These are phyloP conservation scores for Gossypium turneri DNA, from an alignment of 345 rosid genomes.

Conservation along the genomic window DNA sequence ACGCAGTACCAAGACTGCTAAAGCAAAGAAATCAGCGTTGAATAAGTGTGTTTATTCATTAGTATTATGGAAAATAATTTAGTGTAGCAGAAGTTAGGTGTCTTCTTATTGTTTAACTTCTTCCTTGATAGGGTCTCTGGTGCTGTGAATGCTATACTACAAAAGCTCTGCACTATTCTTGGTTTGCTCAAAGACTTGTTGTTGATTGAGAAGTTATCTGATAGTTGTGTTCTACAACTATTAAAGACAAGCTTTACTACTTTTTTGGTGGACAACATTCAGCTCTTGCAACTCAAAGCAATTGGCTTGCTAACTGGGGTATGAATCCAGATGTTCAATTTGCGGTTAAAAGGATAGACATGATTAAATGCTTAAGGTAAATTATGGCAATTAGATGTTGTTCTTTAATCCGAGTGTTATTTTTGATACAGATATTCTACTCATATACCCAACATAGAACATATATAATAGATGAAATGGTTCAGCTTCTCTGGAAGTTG, in stretches of 20 bases:
- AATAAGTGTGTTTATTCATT: slow-evolving; percentile 61
- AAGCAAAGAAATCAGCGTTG: slow-evolving; percentile 65
- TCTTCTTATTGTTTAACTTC: slow-evolving; percentile 25
- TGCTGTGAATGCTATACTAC: slow-evolving; percentile 68
- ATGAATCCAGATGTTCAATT: slow-evolving; percentile 26
- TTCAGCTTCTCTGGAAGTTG: slow-evolving; percentile 85
- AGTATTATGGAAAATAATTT: slow-evolving; percentile 11
- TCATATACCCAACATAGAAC: slow-evolving; percentile 79
- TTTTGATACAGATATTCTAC: slow-evolving; percentile 71
- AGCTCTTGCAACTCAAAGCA: slow-evolving; percentile 93
- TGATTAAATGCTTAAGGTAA: background rate
- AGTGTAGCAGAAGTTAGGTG: slow-evolving; percentile 1
- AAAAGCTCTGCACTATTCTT: slow-evolving; percentile 90
- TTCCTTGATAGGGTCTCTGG: slow-evolving; percentile 72
- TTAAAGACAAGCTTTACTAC: slow-evolving; percentile 79
- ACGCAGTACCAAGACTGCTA: slow-evolving; percentile 56
- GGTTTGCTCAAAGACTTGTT: slow-evolving; percentile 88
- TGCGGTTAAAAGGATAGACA: slow-evolving; percentile 11
- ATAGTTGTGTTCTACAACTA: slow-evolving; percentile 93
- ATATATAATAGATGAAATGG: slow-evolving; percentile 80
- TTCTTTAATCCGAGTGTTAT: slow-evolving; percentile 4
- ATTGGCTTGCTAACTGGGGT: slow-evolving; percentile 84
- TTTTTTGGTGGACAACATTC: slow-evolving; percentile 94
- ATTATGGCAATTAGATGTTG: background rate
- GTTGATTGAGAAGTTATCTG: slow-evolving; percentile 83